Evolutionary conservation across 2,329 filamentous ascomycete species (phyloP), one percentile per base, ranked within the genome.

Genomic region (Eutypa lata): DNA sequence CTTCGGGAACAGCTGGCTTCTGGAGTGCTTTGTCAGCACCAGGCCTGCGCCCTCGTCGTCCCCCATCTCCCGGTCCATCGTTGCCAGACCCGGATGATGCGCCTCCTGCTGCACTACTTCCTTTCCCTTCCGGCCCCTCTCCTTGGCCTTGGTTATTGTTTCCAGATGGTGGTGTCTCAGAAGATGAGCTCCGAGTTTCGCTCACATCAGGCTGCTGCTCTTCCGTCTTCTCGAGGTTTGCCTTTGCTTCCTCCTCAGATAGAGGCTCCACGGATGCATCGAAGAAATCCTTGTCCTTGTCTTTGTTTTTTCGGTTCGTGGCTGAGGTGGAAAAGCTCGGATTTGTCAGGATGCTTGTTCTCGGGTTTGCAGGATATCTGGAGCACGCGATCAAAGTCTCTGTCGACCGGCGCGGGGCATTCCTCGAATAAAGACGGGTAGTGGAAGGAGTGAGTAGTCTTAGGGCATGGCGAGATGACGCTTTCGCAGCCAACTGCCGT

Each of bases 1-100:
- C 87, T 56, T 99, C 94, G 14, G 94, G 94, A 14, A 97, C 88
- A 2, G 88, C 84, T 2, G 91, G 89, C 73, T 97, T 97, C 63
- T 91, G 85, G 38, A 97, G 78, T 22, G 89, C 86, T 65, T 84
- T 86, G 55, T 94, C 90, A n/a, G 75, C 69, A 47, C 70, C 65
- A 33, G 85, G 80, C 67, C 89, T 92, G 60, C 84, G 82, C 51
- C 90, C 86, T 65, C 85, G 89, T 71, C 84, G 88, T 48, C 88
- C 84, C 22, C 87, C 81, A 61, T 87, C 84, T 38, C 82, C 77
- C 3, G 77, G 72, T 10, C 82, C 80, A 59, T 88, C 84, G 51
- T 78, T 79, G 16, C 79, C 69, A 2, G 77, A 75, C 7, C 79
- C 76, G 54, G 70, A 77, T 59, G 76, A 73, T 19, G 73, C 69